These are phyloP conservation scores for Solanum gandarillasii DNA, from an alignment of 257 asterid species.

Conservation along the genomic window DNA sequence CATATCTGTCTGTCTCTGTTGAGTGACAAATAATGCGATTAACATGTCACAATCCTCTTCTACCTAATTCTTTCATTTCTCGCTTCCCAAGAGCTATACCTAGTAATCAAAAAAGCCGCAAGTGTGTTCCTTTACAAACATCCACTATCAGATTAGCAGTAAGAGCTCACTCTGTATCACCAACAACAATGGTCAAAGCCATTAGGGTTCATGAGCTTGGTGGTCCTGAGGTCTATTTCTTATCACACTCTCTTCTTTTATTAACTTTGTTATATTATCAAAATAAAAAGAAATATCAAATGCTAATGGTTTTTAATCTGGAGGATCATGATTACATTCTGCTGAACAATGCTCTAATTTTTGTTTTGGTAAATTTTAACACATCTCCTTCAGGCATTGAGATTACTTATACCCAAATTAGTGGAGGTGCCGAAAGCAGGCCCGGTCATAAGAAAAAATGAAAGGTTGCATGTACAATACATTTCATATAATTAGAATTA, in stretches of 20 bases:
- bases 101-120: background rate
- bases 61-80: background rate
- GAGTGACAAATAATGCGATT: background rate
- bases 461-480: background rate
- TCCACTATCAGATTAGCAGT: background rate
- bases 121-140: background rate
- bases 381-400: too few species aligned
- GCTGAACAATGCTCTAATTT: background rate
- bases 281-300: too few species aligned
- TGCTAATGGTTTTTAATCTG: background rate
- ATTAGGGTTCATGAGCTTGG: slow-evolving; percentile 66
- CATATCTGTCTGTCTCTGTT: background rate
- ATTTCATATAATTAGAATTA: background rate
- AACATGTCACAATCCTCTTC: background rate
- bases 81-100: background rate
- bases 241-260: background rate
- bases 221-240: slow-evolving; percentile 47
- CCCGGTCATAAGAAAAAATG: background rate
- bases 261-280: background rate
- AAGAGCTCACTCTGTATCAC: slow-evolving; percentile 9
- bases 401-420: too few species aligned
- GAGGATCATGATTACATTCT: background rate
- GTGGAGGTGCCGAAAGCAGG: too few species aligned
- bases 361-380: too few species aligned
- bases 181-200: slow-evolving; percentile 61